phyloP scores from a whole-genome alignment of 2,329 filamentous ascomycete genomes.

The Hymenoscyphus scutula region DNA sequence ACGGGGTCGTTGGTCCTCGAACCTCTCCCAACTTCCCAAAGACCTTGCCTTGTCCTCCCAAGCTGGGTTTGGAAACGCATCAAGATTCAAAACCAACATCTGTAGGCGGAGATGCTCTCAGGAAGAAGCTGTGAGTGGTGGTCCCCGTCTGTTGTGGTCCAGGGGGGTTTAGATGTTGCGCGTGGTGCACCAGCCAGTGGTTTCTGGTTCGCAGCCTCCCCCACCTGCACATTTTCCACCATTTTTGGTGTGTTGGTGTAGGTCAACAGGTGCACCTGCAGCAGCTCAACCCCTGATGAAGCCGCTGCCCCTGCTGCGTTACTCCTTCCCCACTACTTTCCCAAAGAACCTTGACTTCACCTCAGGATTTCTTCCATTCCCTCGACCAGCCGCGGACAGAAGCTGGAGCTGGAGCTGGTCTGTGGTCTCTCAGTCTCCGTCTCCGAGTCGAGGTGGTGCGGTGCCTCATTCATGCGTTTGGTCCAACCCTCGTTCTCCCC shows the following conservation, averaged over 20 bases:
- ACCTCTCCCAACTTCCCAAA: background rate
- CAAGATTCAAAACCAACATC: background rate
- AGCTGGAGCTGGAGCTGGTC: background rate
- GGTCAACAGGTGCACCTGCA: background rate
- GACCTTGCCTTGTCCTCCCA: too few relatives aligned
- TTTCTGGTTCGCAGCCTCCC: background rate
- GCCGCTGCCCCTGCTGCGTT: background rate
- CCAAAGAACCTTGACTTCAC: background rate
- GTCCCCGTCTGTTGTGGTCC: background rate
- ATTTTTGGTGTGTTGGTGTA: background rate
- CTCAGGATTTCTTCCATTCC: too few relatives aligned
- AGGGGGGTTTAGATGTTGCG: background rate
- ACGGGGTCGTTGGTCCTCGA: background rate
- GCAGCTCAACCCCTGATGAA: background rate
- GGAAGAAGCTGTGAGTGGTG: background rate
- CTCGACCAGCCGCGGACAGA: too few relatives aligned
- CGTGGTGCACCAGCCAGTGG: background rate
- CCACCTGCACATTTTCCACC: background rate
- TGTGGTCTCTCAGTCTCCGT: background rate
- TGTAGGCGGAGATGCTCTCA: background rate
- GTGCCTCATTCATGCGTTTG: slow-evolving; percentile 1
- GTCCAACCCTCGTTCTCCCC: background rate
- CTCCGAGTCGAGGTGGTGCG: background rate
- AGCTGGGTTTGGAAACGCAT: background rate
- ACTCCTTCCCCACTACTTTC: background rate